Conservation (phyloP, 2,329 filamentous ascomycete genomes). For the Penicillium occitanis region DNA sequence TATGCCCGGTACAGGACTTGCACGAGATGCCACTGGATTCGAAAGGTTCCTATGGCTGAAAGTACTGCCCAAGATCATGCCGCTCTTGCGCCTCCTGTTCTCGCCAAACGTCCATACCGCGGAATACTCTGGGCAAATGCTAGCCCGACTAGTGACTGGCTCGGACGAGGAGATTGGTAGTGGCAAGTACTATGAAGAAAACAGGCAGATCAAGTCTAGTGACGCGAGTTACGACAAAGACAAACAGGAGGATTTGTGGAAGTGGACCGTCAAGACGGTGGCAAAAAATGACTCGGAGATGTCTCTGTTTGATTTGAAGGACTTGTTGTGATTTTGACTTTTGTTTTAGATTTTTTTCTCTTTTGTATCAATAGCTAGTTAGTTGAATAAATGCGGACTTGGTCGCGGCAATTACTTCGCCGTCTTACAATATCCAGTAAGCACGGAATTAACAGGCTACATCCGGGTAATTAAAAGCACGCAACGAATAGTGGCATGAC, state of each 20-base stretch:
- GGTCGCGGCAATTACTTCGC: not conserved
- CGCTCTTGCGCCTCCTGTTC: slow-evolving; percentile 38
- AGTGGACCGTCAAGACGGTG: slow-evolving; percentile 45
- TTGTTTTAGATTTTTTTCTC: not conserved
- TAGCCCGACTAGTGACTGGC: slow-evolving; percentile 45
- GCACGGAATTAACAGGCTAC: not conserved
- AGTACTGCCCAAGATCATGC: slow-evolving; percentile 35
- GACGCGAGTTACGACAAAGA: slow-evolving; percentile 44
- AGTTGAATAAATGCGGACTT: not conserved
- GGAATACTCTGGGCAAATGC: slow-evolving; percentile 41
- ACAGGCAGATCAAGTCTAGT: slow-evolving; percentile 43
- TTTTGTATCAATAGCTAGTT: not conserved
- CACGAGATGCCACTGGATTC: slow-evolving; percentile 33
- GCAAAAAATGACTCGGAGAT: not conserved
- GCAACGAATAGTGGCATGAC: not conserved
- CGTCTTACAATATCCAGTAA: not conserved
- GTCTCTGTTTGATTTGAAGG: not conserved
- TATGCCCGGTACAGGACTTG: slow-evolving; percentile 51
- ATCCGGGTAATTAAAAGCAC: not conserved
- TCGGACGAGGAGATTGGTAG: slow-evolving; percentile 33
- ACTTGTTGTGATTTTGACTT: not conserved
- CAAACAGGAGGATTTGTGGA: slow-evolving; percentile 52
- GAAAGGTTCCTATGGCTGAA: slow-evolving; percentile 37
- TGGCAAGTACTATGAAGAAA: slow-evolving; percentile 49
- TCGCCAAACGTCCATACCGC: slow-evolving; percentile 41